Evolutionary conservation across 1,284 basidiomycete genomes (phyloP).

Genomic region (Ustilago shanxiensis): DNA sequence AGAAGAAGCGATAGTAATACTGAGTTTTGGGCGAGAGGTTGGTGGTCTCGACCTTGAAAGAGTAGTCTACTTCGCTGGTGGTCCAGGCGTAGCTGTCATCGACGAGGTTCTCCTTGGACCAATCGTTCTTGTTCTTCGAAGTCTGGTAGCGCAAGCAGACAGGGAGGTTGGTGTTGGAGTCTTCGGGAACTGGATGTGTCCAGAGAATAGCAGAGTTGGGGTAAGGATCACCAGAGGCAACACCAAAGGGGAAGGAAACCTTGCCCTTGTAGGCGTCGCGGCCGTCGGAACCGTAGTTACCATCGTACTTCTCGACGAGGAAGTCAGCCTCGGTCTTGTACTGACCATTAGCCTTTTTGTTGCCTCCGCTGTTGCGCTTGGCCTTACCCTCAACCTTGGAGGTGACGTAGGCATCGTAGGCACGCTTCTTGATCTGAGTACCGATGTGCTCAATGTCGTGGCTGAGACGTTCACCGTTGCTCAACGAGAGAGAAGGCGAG

Average conservation of each 20-base stretch:
- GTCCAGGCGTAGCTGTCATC: slow-evolving; percentile 75
- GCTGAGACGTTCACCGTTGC: slow-evolving; percentile 40
- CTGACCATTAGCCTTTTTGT: slow-evolving; percentile 7
- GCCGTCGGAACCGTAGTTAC: slow-evolving; percentile 41
- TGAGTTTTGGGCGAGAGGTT: slow-evolving; percentile 75
- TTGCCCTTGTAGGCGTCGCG: slow-evolving; percentile 61
- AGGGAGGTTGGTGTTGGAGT: slow-evolving; percentile 72
- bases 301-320: slow-evolving; percentile 53
- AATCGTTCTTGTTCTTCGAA: slow-evolving; percentile 70
- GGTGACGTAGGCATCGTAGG: slow-evolving; percentile 39
- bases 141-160: slow-evolving; percentile 75
- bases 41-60: slow-evolving; percentile 76
- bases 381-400: slow-evolving; percentile 41
- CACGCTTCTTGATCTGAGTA: slow-evolving; percentile 38
- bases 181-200: slow-evolving; percentile 71
- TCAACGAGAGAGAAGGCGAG: slow-evolving; percentile 47
- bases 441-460: slow-evolving; percentile 51
- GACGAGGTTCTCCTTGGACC: slow-evolving; percentile 63
- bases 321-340: slow-evolving; percentile 49
- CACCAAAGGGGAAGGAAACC: slow-evolving; percentile 69
- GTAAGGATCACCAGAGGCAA: slow-evolving; percentile 76
- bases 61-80: slow-evolving; percentile 77
- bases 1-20: slow-evolving; percentile 77
- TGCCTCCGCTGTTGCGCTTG: slow-evolving; percentile 35
- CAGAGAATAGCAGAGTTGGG: slow-evolving; percentile 77